Base-by-base conservation (phyloP, 257 asterid genomes). In the Gardenia jasminoides region DNA sequence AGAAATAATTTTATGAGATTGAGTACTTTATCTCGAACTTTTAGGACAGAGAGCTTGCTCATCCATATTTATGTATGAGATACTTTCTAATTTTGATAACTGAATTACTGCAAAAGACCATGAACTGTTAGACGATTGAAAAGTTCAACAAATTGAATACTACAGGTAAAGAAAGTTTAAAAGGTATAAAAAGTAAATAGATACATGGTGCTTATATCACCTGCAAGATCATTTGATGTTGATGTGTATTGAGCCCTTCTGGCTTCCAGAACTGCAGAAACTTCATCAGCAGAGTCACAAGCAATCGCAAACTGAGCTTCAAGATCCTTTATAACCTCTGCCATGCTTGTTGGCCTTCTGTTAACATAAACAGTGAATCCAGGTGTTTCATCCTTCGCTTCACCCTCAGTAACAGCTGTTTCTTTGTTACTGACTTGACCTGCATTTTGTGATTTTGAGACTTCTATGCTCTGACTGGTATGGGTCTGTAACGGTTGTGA, bases 281-380 rank as follows among this genome's bases (percentile, higher is more conserved):
- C 90, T 80, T 91, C 90, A 46, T 82, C 76, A 62, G 97, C 99
- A 26, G 93, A 92, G 65, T 84, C 87, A 83, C 97, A 90, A 84
- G 94, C 96, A 79, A 88, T 80, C 71, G 26, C 77, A 81, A 95
- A 95, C 80, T 93, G 98, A 73, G 87, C 91, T 85, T 95, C 98
- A 48, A 93, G 98, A 77, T 90, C 98, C 87, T 91, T 92, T 72
- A 95, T 88, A 83, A 95, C 96, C 83, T 95, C 98, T 22, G 90
- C 88, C 98, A 92, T 95, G 85, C 93, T 95, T 26, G 97, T 91
- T 39, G 96, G 94, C 86, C 96, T 90, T 81, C 89, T 88, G 75
- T 95, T 91, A 43, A 95, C 96, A 73, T 92, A 92, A 74, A 91
- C 97, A 1, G 99, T 95, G 78, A 88, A 95, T 67, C 99, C 99